These are phyloP conservation scores for Verticillium klebahnii DNA, from an alignment of 2,329 filamentous ascomycete species.

Conservation along the genomic window DNA sequence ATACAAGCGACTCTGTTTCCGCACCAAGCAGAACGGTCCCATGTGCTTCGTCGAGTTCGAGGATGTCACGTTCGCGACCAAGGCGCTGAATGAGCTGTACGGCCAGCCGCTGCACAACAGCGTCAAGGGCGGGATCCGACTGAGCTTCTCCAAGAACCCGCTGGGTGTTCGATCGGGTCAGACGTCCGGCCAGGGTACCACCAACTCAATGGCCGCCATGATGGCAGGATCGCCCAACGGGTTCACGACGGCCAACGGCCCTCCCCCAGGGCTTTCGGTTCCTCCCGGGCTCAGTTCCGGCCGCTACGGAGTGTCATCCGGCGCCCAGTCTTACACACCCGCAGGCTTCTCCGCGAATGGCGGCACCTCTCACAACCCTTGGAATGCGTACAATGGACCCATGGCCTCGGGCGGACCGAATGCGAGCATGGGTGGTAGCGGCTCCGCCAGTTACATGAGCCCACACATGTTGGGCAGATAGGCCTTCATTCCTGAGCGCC, in stretches of 20 bases:
- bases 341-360: slow-evolving; percentile 12
- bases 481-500: not conserved
- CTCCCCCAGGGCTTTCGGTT: slow-evolving; percentile 74
- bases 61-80: slow-evolving; percentile 86
- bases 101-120: slow-evolving; percentile 85
- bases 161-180: slow-evolving; percentile 84
- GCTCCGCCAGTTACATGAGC: slow-evolving; percentile 19
- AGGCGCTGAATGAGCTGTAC: slow-evolving; percentile 84
- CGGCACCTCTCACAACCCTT: slow-evolving; percentile 14
- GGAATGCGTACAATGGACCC: slow-evolving; percentile 8
- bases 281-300: slow-evolving; percentile 62
- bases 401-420: slow-evolving; percentile 14
- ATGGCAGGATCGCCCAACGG: slow-evolving; percentile 31
- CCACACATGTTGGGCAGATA: slow-evolving; percentile 30
- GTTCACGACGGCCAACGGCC: slow-evolving; percentile 67
- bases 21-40: slow-evolving; percentile 89
- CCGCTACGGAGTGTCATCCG: slow-evolving; percentile 14
- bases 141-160: slow-evolving; percentile 97
- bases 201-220: slow-evolving; percentile 53
- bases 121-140: slow-evolving; percentile 86
- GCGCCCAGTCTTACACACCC: slow-evolving; percentile 10
- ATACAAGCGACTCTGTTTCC: slow-evolving; percentile 92
- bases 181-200: slow-evolving; percentile 36
- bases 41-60: slow-evolving; percentile 99
- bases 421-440: slow-evolving; percentile 14